Conservation (phyloP, 768 basidiomycete genomes). For the Suillus decipiens region DNA sequence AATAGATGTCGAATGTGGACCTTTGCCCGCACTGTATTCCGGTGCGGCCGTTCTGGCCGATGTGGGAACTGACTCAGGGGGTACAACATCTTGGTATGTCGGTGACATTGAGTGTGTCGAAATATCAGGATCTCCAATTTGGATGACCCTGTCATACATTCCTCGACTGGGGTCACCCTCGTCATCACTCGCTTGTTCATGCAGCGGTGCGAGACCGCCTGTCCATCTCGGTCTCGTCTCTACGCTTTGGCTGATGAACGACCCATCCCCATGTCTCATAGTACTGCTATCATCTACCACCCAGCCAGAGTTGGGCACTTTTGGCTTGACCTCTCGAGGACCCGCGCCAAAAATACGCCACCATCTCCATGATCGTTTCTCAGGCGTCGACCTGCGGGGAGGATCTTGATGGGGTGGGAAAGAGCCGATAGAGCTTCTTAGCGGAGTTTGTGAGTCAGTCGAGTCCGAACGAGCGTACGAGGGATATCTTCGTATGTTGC, state of each 20-base stretch:
- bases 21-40: conserved; percentile 4
- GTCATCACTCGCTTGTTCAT: conserved; percentile 16
- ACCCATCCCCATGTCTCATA: conserved; percentile 20
- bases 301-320: conserved; percentile 24
- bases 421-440: conserved; percentile 18
- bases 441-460: conserved; percentile 30
- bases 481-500: background rate
- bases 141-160: conserved; percentile 16
- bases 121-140: conserved; percentile 22
- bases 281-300: conserved; percentile 25
- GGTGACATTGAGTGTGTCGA: conserved; percentile 17
- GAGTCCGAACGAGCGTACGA: conserved; percentile 23
- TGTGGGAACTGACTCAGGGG: background rate
- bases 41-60: conserved; percentile 8
- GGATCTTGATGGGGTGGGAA: conserved; percentile 21
- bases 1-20: background rate
- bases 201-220: conserved; percentile 12
- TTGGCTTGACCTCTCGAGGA: conserved; percentile 26
- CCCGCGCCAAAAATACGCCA: conserved; percentile 28
- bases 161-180: conserved; percentile 4
- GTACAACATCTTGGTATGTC: too few relatives aligned
- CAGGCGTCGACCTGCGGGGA: background rate
- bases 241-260: conserved; percentile 14
- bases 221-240: conserved; percentile 4
- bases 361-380: conserved; percentile 20